phyloP scores from a whole-genome alignment of 2,329 filamentous ascomycete species.

The Venturia effusa region DNA sequence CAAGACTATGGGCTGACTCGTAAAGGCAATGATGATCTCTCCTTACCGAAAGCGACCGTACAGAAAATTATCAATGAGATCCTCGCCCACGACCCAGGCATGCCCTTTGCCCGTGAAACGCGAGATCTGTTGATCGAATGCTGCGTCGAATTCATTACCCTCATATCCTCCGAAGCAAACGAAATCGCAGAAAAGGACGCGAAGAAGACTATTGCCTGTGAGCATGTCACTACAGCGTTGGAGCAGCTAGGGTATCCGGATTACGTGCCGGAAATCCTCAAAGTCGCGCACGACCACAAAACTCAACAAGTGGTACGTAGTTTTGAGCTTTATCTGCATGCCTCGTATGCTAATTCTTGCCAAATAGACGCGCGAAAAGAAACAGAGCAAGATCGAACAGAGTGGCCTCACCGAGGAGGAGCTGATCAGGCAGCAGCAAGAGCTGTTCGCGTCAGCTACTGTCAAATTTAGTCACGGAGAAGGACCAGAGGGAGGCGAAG shows the following conservation, averaged over 20 bases:
- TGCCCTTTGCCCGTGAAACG: constrained; percentile 89
- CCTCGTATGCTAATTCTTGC: neutral
- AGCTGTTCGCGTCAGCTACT: constrained; percentile 75
- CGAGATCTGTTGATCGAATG: constrained; percentile 94
- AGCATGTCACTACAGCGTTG: constrained; percentile 92
- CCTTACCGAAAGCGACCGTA: constrained; percentile 46
- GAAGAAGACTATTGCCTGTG: constrained; percentile 97
- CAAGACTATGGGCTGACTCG: neutral
- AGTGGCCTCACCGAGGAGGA: constrained; percentile 89
- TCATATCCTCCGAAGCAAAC: constrained; percentile 97
- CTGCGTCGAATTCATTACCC: constrained; percentile 97
- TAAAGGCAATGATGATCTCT: constrained; percentile 28
- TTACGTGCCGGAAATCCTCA: constrained; percentile 78
- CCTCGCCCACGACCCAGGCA: constrained; percentile 61
- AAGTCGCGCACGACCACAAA: constrained; percentile 84
- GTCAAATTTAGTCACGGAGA: constrained; percentile 54
- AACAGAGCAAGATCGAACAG: constrained; percentile 92
- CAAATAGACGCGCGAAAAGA: constrained; percentile 78
- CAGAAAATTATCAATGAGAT: constrained; percentile 91
- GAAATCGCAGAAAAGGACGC: constrained; percentile 98
- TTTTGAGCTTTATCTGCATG: neutral
- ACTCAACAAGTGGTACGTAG: constrained; percentile 72
- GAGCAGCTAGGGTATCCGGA: constrained; percentile 87
- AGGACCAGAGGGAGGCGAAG: neutral
- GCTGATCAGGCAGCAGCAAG: constrained; percentile 76